Conservation (phyloP, 2,329 filamentous ascomycete genomes). For the Trichoderma aggressivum region DNA sequence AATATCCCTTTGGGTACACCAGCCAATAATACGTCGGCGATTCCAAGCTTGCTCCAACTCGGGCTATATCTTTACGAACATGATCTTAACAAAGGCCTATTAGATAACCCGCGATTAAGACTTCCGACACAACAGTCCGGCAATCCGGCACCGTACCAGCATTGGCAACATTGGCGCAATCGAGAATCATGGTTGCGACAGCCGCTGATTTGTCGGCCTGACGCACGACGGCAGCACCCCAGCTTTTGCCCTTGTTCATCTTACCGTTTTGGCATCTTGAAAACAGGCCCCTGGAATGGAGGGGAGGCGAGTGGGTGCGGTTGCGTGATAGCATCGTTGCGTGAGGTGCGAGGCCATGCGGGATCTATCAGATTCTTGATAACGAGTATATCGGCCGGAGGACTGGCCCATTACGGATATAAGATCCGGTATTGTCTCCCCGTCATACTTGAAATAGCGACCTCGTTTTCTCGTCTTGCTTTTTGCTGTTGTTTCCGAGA, state of each 20-base stretch:
- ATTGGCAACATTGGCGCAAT: neutral
- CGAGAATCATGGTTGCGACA: neutral
- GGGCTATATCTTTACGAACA: neutral
- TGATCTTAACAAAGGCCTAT: neutral
- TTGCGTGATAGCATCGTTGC: constrained; percentile 13
- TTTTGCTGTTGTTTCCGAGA: neutral
- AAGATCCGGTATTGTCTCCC: neutral
- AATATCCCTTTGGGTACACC: neutral
- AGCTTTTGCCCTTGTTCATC: constrained; percentile 7
- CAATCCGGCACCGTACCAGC: constrained; percentile 2
- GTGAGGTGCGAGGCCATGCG: constrained; percentile 4
- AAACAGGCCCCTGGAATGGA: neutral
- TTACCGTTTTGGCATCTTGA: neutral
- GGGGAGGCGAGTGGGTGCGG: neutral
- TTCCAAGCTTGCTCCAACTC: neutral
- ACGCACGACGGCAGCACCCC: neutral
- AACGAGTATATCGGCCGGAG: neutral
- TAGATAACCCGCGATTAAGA: neutral
- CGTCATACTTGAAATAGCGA: neutral
- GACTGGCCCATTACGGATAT: neutral
- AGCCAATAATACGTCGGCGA: neutral
- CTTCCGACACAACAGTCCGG: neutral
- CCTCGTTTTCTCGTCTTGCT: neutral
- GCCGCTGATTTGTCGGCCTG: neutral
- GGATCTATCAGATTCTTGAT: neutral